phyloP scores from a whole-genome alignment of 345 rosid species.

The Isatis tinctoria region DNA sequence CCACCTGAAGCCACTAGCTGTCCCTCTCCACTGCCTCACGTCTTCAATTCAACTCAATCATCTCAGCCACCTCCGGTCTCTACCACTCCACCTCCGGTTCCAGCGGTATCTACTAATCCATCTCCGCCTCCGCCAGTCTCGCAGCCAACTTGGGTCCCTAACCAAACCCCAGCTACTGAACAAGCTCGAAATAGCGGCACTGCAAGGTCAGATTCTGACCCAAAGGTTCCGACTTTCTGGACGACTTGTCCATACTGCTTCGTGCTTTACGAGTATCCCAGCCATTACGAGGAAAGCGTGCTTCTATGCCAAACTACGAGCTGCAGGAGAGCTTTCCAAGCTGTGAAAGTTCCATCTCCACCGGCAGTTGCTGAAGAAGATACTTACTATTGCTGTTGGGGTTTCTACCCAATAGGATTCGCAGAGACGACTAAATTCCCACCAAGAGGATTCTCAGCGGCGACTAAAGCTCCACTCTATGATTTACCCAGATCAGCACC shows the following conservation, averaged over 20 bases:
- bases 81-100: slow-evolving; percentile 1
- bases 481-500: slow-evolving; percentile 21
- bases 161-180: slow-evolving; percentile 22
- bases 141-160: slow-evolving; percentile 7
- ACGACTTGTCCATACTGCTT: slow-evolving; percentile 90
- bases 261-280: slow-evolving; percentile 67
- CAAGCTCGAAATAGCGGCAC: slow-evolving; percentile 8
- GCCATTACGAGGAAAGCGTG: slow-evolving; percentile 65
- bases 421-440: slow-evolving; percentile 29
- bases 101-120: slow-evolving; percentile 15
- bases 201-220: slow-evolving; percentile 15
- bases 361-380: slow-evolving; percentile 60
- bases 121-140: slow-evolving; percentile 3
- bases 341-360: slow-evolving; percentile 50
- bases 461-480: background rate
- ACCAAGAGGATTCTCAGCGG: slow-evolving; percentile 37
- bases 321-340: slow-evolving; percentile 83
- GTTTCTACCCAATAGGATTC: slow-evolving; percentile 69
- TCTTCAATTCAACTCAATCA: slow-evolving; percentile 14
- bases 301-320: slow-evolving; percentile 57
- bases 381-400: slow-evolving; percentile 72
- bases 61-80: slow-evolving; percentile 8
- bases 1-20: slow-evolving; percentile 1
- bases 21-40: slow-evolving; percentile 10
- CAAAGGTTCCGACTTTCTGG: slow-evolving; percentile 61